Evolutionary conservation across 805 yeast genomes (phyloP).

Genomic region (Candida ovalis): DNA sequence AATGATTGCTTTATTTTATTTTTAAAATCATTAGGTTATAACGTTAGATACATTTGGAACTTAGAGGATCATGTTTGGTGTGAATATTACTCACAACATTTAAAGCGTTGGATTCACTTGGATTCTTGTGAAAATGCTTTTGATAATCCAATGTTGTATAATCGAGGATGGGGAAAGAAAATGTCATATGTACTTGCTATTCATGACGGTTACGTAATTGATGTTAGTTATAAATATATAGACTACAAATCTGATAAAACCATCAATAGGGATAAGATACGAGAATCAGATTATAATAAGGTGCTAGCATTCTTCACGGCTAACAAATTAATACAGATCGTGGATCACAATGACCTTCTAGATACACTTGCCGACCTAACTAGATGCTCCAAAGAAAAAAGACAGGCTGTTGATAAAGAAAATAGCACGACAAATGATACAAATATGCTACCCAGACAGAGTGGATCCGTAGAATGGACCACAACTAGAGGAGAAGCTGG

Average conservation of each 20-base stretch:
- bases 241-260: slow-evolving; percentile 32
- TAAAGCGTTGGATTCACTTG: slow-evolving; percentile 77
- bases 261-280: slow-evolving; percentile 44
- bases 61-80: slow-evolving; percentile 96
- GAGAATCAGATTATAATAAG: slow-evolving; percentile 36
- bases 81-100: slow-evolving; percentile 65
- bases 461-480: slow-evolving; percentile 79
- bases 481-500: slow-evolving; percentile 77
- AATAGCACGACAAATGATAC: background rate
- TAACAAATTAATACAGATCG: slow-evolving; percentile 27
- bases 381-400: slow-evolving; percentile 31
- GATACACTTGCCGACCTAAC: slow-evolving; percentile 35
- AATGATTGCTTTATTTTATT: slow-evolving; percentile 76
- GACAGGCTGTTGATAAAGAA: background rate
- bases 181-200: slow-evolving; percentile 87
- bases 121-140: slow-evolving; percentile 86
- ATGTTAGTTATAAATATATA: slow-evolving; percentile 69
- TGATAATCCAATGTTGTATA: slow-evolving; percentile 76
- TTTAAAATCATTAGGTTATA: slow-evolving; percentile 60
- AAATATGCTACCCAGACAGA: slow-evolving; percentile 52
- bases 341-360: slow-evolving; percentile 34
- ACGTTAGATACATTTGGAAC: slow-evolving; percentile 78
- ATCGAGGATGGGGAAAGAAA: slow-evolving; percentile 86
- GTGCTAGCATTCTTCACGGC: slow-evolving; percentile 37
- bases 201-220: slow-evolving; percentile 56